phyloP scores from a whole-genome alignment of 768 basidiomycete genomes.

The Macrolepiota dolichaula region DNA sequence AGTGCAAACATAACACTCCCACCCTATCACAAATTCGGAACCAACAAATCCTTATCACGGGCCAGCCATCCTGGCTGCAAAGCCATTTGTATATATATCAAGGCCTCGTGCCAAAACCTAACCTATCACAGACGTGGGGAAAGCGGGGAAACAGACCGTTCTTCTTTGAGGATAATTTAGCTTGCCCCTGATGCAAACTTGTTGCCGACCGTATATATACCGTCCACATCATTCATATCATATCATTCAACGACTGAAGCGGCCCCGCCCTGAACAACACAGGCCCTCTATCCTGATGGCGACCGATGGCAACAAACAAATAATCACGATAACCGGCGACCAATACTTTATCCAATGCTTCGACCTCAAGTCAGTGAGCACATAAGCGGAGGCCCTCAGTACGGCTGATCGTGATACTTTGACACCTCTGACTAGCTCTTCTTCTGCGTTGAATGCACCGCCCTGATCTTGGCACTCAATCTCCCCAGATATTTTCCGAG shows the following conservation, averaged over 20 bases:
- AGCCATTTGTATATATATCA: neutral
- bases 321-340: no score
- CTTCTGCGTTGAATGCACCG: neutral
- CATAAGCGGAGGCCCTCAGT: neutral
- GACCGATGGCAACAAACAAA: no score
- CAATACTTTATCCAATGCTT: neutral
- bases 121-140: neutral
- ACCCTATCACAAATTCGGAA: no score
- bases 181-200: neutral
- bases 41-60: neutral
- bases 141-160: neutral
- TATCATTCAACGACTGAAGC: no score
- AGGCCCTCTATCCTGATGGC: no score
- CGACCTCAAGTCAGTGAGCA: neutral
- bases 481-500: slow-evolving; percentile 12
- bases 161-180: neutral
- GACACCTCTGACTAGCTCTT: neutral
- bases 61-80: neutral
- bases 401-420: neutral
- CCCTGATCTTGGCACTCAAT: neutral
- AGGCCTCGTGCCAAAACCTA: neutral
- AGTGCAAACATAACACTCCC: no score
- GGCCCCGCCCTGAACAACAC: no score
- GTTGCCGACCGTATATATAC: neutral
- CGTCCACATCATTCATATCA: no score